phyloP scores from a whole-genome alignment of 495 filamentous ascomycete species.

The Penicillium angulare region DNA sequence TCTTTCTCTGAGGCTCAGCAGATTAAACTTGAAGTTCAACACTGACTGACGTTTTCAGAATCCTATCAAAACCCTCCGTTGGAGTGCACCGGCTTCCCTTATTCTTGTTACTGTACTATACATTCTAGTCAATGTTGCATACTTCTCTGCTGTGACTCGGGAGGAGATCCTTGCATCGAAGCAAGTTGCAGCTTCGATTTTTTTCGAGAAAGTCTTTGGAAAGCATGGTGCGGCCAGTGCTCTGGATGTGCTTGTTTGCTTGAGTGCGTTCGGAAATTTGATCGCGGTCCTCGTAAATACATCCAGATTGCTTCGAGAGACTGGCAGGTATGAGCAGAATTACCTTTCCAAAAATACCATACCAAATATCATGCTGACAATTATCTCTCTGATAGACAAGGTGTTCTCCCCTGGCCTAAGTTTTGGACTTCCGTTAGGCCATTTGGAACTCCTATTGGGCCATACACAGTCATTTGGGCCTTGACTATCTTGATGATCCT shows the following conservation, averaged over 20 bases:
- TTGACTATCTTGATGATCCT: constrained; percentile 64
- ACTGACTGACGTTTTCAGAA: no score
- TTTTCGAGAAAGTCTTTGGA: constrained; percentile 62
- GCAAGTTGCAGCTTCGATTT: constrained; percentile 55
- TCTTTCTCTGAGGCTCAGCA: neutral
- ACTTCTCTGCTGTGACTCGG: constrained; percentile 58
- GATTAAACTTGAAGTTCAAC: neutral
- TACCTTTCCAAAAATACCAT: no score
- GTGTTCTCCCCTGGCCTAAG: constrained; percentile 58
- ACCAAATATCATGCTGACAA: neutral
- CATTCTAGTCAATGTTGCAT: constrained; percentile 61
- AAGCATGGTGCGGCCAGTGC: constrained; percentile 45
- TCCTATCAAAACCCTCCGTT: constrained; percentile 55
- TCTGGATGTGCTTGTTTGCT: constrained; percentile 59
- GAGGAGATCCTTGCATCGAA: constrained; percentile 51
- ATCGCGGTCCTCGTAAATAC: constrained; percentile 57
- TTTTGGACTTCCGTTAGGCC: constrained; percentile 65
- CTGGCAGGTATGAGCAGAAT: constrained; percentile 50
- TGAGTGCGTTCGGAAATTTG: constrained; percentile 65
- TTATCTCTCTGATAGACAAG: constrained; percentile 47
- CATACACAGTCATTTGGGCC: constrained; percentile 57
- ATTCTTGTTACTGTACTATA: constrained; percentile 53
- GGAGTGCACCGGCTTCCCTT: constrained; percentile 51
- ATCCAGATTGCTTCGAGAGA: constrained; percentile 60
- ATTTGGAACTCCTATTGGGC: constrained; percentile 60